Conservation (phyloP, 139 green algal species). For the Parachlorella kessleri region DNA sequence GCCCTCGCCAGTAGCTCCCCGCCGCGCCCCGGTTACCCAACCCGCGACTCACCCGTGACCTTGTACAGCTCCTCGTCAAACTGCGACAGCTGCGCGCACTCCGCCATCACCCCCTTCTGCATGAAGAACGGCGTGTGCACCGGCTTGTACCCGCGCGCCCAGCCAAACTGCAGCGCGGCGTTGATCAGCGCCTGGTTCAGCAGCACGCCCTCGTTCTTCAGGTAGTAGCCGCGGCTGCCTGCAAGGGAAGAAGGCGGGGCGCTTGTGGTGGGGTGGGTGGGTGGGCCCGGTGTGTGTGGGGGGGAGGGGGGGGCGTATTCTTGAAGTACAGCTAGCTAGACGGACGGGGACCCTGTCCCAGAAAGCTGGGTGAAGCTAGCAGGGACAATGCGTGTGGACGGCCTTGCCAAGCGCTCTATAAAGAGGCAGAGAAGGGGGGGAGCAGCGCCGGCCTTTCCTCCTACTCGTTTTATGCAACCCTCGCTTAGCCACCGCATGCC, state of each 20-base stretch:
- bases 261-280: neutral
- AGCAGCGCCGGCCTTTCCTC: no score
- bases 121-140: conserved; percentile 97
- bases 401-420: no score
- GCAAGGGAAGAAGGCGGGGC: conserved; percentile 31
- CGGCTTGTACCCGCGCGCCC: conserved; percentile 71
- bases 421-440: no score
- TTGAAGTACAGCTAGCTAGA: no score
- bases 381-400: no score
- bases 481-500: no score
- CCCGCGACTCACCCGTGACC: conserved; percentile 51
- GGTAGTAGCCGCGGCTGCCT: conserved; percentile 92
- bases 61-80: conserved; percentile 99
- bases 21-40: neutral
- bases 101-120: conserved; percentile 94
- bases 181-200: conserved; percentile 98
- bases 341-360: no score
- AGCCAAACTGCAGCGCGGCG: conserved; percentile 75
- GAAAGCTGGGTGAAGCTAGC: no score
- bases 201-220: conserved; percentile 90
- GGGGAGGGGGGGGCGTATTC: neutral
- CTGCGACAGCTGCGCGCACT: conserved; percentile 98
- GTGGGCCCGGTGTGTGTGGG: neutral
- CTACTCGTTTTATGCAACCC: no score
- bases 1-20: no score